These are phyloP conservation scores for Volvox carteri DNA, from an alignment of 163 green algal genomes.

Conservation along the genomic window DNA sequence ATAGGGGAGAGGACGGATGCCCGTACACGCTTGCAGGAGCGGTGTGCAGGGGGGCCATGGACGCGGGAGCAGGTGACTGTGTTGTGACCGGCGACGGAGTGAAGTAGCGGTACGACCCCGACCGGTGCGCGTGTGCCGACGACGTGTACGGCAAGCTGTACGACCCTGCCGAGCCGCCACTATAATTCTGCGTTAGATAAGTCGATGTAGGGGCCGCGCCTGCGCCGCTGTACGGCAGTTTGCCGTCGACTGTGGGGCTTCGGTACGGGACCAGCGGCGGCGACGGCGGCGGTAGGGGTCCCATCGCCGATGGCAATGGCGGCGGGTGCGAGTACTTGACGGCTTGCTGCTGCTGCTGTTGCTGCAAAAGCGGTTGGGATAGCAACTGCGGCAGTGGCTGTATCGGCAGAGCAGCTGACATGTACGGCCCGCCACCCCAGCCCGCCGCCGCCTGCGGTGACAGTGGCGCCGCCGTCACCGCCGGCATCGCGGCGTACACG, in stretches of 20 bases:
- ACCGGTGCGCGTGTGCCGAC: no score
- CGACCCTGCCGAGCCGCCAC: background rate
- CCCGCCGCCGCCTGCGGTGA: background rate
- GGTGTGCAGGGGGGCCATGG: background rate
- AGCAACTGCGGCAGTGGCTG: background rate
- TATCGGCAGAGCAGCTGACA: background rate
- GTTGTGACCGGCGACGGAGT: background rate
- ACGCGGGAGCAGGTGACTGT: background rate
- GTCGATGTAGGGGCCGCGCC: background rate
- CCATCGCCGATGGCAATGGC: background rate
- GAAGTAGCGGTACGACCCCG: constrained; percentile 32
- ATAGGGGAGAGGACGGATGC: background rate
- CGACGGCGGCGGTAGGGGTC: background rate
- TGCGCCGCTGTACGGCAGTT: background rate
- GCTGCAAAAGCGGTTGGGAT: background rate
- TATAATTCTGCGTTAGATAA: background rate
- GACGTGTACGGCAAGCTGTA: background rate
- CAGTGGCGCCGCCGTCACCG: background rate
- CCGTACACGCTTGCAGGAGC: background rate
- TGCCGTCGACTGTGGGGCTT: background rate
- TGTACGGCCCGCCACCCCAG: background rate
- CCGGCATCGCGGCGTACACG: background rate
- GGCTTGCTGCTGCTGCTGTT: constrained; percentile 8
- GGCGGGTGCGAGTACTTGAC: background rate
- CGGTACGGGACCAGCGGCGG: constrained; percentile 2